These are phyloP conservation scores for Colletotrichum chrysophilum DNA, from an alignment of 2,329 filamentous ascomycete species.

Conservation along the genomic window DNA sequence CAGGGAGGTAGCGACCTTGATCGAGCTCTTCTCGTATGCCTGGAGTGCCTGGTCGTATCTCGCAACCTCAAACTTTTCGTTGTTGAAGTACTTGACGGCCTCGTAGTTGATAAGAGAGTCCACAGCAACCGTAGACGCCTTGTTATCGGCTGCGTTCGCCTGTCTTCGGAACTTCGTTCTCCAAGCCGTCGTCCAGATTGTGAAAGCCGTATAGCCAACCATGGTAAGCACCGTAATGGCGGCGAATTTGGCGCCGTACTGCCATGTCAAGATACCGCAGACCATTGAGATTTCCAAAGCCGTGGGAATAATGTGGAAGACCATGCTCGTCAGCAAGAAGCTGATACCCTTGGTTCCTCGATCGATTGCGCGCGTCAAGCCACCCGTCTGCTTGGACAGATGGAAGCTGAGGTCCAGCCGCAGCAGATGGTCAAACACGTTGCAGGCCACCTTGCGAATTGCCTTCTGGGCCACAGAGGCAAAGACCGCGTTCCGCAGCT, in stretches of 20 bases:
- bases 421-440: constrained; percentile 90
- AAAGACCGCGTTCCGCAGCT: constrained; percentile 94
- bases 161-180: constrained; percentile 94
- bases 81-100: constrained; percentile 99
- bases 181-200: constrained; percentile 96
- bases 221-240: constrained; percentile 90
- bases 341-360: constrained; percentile 98
- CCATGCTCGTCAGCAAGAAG: constrained; percentile 96
- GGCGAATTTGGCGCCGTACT: constrained; percentile 92
- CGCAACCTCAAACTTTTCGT: constrained; percentile 91
- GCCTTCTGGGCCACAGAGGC: constrained; percentile 97
- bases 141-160: constrained; percentile 95
- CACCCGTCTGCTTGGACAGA: constrained; percentile 91
- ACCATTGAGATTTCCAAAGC: constrained; percentile 94
- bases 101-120: constrained; percentile 99
- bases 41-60: constrained; percentile 88
- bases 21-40: constrained; percentile 90
- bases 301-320: constrained; percentile 95
- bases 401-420: constrained; percentile 93
- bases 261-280: constrained; percentile 94
- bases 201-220: constrained; percentile 95
- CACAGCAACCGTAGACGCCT: constrained; percentile 91
- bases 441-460: constrained; percentile 86
- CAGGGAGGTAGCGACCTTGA: constrained; percentile 94
- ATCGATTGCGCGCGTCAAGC: constrained; percentile 91